Evolutionary conservation across 306 rosid genomes (phyloP).

Genomic region (Carpinus viminea): DNA sequence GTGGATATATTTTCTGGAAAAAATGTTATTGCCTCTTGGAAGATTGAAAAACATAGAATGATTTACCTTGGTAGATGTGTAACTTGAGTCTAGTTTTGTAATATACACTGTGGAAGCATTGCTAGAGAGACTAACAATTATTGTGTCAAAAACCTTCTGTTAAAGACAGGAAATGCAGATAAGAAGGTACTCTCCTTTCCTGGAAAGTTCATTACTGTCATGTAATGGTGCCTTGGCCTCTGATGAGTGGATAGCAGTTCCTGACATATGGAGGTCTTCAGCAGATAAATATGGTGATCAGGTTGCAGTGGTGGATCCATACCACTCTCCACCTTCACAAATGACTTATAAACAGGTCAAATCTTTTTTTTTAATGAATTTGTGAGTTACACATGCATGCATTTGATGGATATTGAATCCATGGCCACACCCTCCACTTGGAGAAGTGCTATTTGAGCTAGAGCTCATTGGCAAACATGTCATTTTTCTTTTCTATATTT

Average conservation of each 20-base stretch:
- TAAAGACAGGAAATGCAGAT: conserved; percentile 48
- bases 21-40: not conserved
- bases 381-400: not conserved
- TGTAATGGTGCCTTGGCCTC: conserved; percentile 40
- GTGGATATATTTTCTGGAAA: not conserved
- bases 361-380: not conserved
- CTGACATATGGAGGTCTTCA: conserved; percentile 93
- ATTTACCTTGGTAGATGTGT: not conserved
- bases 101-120: not conserved
- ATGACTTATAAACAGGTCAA: conserved; percentile 75
- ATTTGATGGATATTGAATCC: not conserved
- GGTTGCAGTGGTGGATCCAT: conserved; percentile 72
- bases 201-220: conserved; percentile 61
- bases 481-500: not conserved
- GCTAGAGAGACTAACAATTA: conserved; percentile 7
- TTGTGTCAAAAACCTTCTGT: conserved; percentile 7
- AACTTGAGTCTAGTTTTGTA: not conserved
- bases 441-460: not conserved
- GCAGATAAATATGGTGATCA: conserved; percentile 82
- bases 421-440: not conserved
- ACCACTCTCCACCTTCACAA: conserved; percentile 82
- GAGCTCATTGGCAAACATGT: conserved; percentile 8
- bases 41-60: not conserved
- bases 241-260: conserved; percentile 86
- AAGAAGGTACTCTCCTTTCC: conserved; percentile 80